phyloP scores from a whole-genome alignment of 2,329 filamentous ascomycete genomes.

The Penicillium carneum region DNA sequence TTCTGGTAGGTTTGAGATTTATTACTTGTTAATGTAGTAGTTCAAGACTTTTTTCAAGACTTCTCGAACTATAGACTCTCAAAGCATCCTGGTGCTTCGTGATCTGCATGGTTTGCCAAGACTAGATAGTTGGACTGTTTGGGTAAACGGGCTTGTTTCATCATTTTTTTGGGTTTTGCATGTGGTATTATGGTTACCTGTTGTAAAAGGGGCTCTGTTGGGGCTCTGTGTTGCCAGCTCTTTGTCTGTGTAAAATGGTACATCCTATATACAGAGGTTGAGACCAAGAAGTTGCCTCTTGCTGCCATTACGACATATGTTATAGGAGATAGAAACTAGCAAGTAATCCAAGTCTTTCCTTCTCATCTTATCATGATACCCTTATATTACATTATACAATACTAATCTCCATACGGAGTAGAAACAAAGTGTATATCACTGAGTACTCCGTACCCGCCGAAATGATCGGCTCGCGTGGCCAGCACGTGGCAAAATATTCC shows the following conservation, averaged over 20 bases:
- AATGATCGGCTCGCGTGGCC: conserved; percentile 16
- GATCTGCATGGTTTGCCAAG: conserved; percentile 8
- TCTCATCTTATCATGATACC: neutral
- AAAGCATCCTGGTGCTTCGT: neutral
- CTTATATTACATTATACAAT: neutral
- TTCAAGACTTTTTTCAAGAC: neutral
- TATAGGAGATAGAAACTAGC: neutral
- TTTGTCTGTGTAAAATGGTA: neutral
- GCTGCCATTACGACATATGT: neutral
- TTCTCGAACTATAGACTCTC: neutral
- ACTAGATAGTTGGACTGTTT: neutral
- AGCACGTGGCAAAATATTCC: conserved; percentile 35
- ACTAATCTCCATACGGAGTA: no score
- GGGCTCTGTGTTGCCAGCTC: neutral
- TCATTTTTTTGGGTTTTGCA: neutral
- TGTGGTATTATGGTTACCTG: neutral
- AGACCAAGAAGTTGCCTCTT: neutral
- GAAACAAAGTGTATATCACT: no score
- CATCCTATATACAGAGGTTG: no score
- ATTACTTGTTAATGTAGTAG: neutral
- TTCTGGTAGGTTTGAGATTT: neutral
- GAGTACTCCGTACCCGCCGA: neutral
- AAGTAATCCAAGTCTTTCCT: neutral
- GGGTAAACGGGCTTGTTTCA: conserved; percentile 1
- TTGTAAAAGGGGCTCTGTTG: neutral